These are phyloP conservation scores for Trametes versicolor DNA, from an alignment of 1,284 basidiomycete genomes.

Conservation along the genomic window DNA sequence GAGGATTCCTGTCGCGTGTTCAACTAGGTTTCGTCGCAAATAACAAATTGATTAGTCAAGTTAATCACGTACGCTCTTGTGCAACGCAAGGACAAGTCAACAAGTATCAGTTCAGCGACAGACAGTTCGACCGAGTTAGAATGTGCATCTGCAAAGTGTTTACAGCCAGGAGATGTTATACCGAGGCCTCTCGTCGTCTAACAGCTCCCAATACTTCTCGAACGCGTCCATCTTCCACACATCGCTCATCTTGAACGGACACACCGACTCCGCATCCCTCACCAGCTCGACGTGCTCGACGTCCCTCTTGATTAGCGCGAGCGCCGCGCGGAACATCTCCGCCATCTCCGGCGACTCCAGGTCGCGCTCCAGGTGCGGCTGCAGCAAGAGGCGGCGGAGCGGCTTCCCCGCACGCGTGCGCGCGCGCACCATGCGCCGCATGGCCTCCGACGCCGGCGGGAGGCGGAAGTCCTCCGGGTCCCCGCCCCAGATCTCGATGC, in stretches of 20 bases:
- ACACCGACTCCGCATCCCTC: background rate
- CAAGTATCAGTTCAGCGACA: too few relatives aligned
- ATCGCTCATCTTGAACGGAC: background rate
- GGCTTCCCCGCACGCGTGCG: background rate
- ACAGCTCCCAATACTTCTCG: background rate
- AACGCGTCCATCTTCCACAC: background rate
- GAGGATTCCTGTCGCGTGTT: too few relatives aligned
- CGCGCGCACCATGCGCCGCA: background rate
- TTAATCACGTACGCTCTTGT: too few relatives aligned
- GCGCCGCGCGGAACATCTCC: background rate
- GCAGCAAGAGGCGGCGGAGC: background rate
- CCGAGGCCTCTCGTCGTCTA: background rate
- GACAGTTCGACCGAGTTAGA: background rate
- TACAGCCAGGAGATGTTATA: background rate
- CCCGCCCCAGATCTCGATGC: background rate
- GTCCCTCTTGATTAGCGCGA: background rate
- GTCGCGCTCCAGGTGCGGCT: background rate
- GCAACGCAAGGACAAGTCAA: too few relatives aligned
- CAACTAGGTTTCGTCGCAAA: too few relatives aligned
- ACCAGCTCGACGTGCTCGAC: background rate
- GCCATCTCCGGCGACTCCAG: background rate
- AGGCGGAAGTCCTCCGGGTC: slow-evolving; percentile 3
- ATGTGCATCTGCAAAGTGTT: too few relatives aligned
- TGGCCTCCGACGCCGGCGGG: background rate
- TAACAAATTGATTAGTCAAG: too few relatives aligned